A percentile compares a stretch with the other conserved stretches of the same genome.
Conservation (phyloP, 352 stramenopile species). For the Blastocystis sp. region DNA sequence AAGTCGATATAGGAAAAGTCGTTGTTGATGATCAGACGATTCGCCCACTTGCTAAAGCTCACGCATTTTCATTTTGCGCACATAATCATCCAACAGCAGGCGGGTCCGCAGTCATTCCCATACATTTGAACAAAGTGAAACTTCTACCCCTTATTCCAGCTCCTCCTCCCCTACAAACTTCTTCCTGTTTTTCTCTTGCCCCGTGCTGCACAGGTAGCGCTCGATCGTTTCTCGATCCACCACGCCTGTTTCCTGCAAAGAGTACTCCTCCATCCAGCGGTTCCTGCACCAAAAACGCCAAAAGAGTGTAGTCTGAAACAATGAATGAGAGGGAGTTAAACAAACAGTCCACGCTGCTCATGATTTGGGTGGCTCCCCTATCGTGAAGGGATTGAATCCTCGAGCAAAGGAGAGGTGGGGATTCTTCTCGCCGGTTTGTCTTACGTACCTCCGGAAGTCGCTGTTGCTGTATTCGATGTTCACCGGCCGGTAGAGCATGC, state of each 20-base stretch:
- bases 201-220: constrained; percentile 53
- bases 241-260: background rate
- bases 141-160: background rate
- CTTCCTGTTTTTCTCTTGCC: constrained; percentile 8
- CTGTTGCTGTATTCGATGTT: constrained; percentile 55
- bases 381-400: constrained; percentile 19
- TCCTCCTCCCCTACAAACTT: background rate
- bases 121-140: constrained; percentile 59
- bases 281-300: background rate
- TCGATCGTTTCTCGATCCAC: constrained; percentile 55
- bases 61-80: background rate
- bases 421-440: background rate
- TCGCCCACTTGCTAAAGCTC: constrained; percentile 40
- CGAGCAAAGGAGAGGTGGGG: constrained; percentile 9
- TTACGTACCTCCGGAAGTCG: background rate
- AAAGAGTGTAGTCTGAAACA: background rate
- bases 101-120: constrained; percentile 52
- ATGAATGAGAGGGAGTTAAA: no score
- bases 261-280: background rate
- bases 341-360: no score
- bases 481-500: constrained; percentile 8
- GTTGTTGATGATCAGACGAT: constrained; percentile 60
- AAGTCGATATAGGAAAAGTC: constrained; percentile 56
- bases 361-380: background rate
- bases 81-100: constrained; percentile 64